phyloP scores from a whole-genome alignment of 306 rosid genomes.

The Biancaea sappan region DNA sequence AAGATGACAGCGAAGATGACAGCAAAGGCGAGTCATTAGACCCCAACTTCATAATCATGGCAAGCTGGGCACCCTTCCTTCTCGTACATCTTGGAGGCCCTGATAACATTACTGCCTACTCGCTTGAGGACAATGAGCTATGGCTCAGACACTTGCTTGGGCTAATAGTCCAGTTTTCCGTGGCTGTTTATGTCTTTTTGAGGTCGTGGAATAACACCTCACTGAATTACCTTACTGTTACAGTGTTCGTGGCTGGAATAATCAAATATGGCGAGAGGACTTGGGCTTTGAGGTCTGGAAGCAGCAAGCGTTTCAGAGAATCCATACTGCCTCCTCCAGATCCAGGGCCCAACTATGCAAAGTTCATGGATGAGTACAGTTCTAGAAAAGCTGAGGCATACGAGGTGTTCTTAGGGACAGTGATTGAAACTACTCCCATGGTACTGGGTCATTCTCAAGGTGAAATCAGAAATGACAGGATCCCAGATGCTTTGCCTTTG shows the following conservation, averaged over 20 bases:
- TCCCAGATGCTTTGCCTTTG: neutral
- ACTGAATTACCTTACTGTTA: slow-evolving; percentile 30
- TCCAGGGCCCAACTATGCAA: slow-evolving; percentile 37
- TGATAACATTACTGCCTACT: slow-evolving; percentile 48
- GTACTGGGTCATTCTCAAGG: slow-evolving; percentile 11
- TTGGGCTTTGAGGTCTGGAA: slow-evolving; percentile 38
- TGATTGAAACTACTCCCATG: slow-evolving; percentile 13
- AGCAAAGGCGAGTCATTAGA: neutral
- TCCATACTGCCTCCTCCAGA: slow-evolving; percentile 35
- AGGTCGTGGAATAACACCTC: neutral
- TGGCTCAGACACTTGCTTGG: slow-evolving; percentile 38
- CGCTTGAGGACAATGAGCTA: slow-evolving; percentile 47
- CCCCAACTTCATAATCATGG: slow-evolving; percentile 10
- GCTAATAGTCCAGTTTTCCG: slow-evolving; percentile 23
- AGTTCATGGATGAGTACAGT: slow-evolving; percentile 35
- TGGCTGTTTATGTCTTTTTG: slow-evolving; percentile 20
- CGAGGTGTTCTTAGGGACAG: neutral
- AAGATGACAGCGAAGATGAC: neutral
- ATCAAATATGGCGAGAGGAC: slow-evolving; percentile 45
- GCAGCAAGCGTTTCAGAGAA: slow-evolving; percentile 37
- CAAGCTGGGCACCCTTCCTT: slow-evolving; percentile 50
- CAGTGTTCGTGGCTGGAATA: slow-evolving; percentile 33
- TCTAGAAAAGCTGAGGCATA: slow-evolving; percentile 31
- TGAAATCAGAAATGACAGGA: neutral
- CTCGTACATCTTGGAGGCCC: slow-evolving; percentile 54